Evolutionary conservation across 768 basidiomycete genomes (phyloP).

Genomic region (Hericium alpestre): DNA sequence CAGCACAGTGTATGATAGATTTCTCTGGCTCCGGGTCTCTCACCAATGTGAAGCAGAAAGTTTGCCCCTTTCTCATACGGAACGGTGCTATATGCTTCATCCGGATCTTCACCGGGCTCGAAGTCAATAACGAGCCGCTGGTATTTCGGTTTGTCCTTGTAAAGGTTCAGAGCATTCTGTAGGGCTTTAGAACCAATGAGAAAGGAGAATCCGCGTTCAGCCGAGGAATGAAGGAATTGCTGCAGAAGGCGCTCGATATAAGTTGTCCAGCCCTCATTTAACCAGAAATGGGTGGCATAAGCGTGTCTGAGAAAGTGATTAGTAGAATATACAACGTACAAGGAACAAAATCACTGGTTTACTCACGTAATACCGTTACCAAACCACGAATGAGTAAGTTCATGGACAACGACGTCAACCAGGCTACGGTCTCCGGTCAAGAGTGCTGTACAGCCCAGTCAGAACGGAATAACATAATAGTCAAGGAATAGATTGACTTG

Average conservation of each 20-base stretch:
- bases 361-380: constrained; percentile 79
- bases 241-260: constrained; percentile 81
- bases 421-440: constrained; percentile 79
- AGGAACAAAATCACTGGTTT: neutral
- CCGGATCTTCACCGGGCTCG: constrained; percentile 62
- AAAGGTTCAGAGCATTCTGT: constrained; percentile 56
- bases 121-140: constrained; percentile 74
- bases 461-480: neutral
- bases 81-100: constrained; percentile 63
- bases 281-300: constrained; percentile 74
- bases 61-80: constrained; percentile 90
- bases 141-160: constrained; percentile 54
- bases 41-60: constrained; percentile 76
- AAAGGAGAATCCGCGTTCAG: constrained; percentile 71
- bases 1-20: neutral
- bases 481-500: constrained; percentile 39
- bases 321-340: neutral
- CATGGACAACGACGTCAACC: constrained; percentile 85
- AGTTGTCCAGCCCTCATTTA: constrained; percentile 91
- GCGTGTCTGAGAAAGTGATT: constrained; percentile 36
- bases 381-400: constrained; percentile 81
- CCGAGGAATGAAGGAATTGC: constrained; percentile 57
- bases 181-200: constrained; percentile 67
- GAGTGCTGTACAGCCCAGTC: constrained; percentile 37
- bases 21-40: constrained; percentile 8